Conservation (phyloP, 192 early-diverging fungal genomes). For the Linnemannia elongata region DNA sequence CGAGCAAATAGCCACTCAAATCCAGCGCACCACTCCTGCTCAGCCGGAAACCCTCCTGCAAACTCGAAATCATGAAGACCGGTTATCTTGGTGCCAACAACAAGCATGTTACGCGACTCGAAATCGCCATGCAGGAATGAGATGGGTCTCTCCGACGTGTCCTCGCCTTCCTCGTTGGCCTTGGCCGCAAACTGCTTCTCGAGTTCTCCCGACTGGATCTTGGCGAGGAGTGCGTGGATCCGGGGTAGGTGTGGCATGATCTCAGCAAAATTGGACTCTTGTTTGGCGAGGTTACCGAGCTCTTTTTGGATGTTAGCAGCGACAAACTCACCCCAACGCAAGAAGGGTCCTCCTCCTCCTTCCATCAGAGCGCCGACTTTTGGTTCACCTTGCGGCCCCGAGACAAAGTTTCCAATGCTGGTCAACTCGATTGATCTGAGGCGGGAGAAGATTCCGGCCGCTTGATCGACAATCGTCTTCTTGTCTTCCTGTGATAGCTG, state of each 20-base stretch:
- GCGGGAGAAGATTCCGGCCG: slow-evolving; percentile 22
- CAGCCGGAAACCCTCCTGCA: slow-evolving; percentile 46
- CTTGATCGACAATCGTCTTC: slow-evolving; percentile 25
- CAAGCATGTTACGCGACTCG: slow-evolving; percentile 42
- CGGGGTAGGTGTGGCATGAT: slow-evolving; percentile 2
- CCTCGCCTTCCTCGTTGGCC: neutral
- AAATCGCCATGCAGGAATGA: slow-evolving; percentile 45
- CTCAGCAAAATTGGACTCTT: slow-evolving; percentile 9
- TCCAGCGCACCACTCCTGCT: slow-evolving; percentile 53
- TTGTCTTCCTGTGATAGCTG: slow-evolving; percentile 21
- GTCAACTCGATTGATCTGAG: slow-evolving; percentile 30
- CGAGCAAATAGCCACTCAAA: slow-evolving; percentile 47
- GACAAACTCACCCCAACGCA: slow-evolving; percentile 32
- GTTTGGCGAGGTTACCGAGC: slow-evolving; percentile 2
- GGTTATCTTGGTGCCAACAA: slow-evolving; percentile 29
- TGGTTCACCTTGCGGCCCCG: slow-evolving; percentile 2
- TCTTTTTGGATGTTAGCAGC: slow-evolving; percentile 33
- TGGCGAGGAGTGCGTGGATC: slow-evolving; percentile 24
- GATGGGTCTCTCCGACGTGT: neutral
- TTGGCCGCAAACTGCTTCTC: slow-evolving; percentile 22
- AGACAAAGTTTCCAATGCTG: slow-evolving; percentile 36
- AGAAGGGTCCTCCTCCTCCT: slow-evolving; percentile 41
- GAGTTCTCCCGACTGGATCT: slow-evolving; percentile 32
- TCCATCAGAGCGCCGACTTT: slow-evolving; percentile 44
- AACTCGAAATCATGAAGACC: slow-evolving; percentile 52